Evolutionary conservation across 176 grass and related monocot species (phyloP), one percentile per base, ranked within the genome.

Genomic region (Chloris gayana): DNA sequence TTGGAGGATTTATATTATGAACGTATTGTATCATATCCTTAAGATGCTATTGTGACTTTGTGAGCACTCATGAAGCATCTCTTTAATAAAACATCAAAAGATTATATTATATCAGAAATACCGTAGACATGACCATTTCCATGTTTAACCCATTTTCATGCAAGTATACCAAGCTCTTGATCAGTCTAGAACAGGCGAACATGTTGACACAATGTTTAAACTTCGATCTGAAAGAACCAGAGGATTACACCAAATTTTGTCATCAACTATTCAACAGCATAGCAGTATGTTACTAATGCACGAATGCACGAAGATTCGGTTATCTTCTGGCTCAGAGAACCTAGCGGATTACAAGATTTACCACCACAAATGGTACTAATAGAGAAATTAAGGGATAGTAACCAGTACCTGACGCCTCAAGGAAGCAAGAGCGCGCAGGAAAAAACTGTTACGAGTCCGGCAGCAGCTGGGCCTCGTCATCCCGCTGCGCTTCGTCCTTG

Each of bases 381-480:
- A 10, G 24, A 63, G 7, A 80, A 14, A 35, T 42, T 47, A 66
- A 27, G 41, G 22, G 44, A 19, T 0, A 13, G 29, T 31, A 56
- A 18, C 34, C 25, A 33, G 46, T 32, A 85, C 87, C 82, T 59
- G 27, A 70, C 25, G 74, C 19, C 53, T n/a, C 19, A 26, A 49
- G 22, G 42, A 74, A 59, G 14, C 17, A 54, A 84, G 54, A 14
- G 4, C 21, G 32, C 25, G 14, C 14, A 37, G 15, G 25, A 54
- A 13, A 19, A 45, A 27, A 29, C 35, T 2, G 61, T 91, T 86
- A 94, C 13, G 83, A 86, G 73, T 98, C 92, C 5, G 88, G 88
- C 53, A 98, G 69, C 62, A 89, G 41, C 64, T 93, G 77, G 13
- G 84, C 79, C 47, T 91, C 68, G 64, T 97, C 88, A 14, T 85